A percentile compares a stretch with the other conserved stretches of the same genome.
Conservation (phyloP, 2,329 filamentous ascomycete species). For the Colletotrichum eleusines region DNA sequence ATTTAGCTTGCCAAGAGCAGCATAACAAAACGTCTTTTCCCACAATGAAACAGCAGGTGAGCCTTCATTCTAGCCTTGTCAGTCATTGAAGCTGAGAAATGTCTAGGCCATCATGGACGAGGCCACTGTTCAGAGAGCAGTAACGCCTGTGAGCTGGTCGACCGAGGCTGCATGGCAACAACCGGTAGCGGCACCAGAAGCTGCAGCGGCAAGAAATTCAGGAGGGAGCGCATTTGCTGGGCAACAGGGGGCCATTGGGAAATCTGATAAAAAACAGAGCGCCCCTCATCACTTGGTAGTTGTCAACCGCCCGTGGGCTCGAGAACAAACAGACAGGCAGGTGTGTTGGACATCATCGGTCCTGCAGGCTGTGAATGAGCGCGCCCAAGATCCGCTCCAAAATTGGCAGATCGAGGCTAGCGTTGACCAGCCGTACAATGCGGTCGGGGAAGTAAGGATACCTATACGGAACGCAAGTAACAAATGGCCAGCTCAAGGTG, state of each 20-base stretch:
- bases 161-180: not conserved
- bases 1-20: not conserved
- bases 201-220: not conserved
- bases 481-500: not conserved
- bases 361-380: not conserved
- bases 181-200: not conserved
- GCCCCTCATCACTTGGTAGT: not conserved
- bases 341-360: not conserved
- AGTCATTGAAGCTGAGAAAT: not conserved
- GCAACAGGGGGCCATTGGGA: not conserved
- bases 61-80: not conserved
- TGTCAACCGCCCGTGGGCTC: not conserved
- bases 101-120: not conserved
- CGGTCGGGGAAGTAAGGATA: not conserved
- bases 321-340: not conserved
- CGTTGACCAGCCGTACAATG: constrained; percentile 6
- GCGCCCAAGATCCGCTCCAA: not conserved
- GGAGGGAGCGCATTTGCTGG: not conserved
- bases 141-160: not conserved
- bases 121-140: not conserved
- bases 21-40: not conserved
- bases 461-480: not conserved
- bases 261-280: no score
- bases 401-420: not conserved
- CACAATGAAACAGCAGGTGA: not conserved